phyloP scores from a whole-genome alignment of 176 grass and related monocot genomes.

The Puccinellia tenuiflora region DNA sequence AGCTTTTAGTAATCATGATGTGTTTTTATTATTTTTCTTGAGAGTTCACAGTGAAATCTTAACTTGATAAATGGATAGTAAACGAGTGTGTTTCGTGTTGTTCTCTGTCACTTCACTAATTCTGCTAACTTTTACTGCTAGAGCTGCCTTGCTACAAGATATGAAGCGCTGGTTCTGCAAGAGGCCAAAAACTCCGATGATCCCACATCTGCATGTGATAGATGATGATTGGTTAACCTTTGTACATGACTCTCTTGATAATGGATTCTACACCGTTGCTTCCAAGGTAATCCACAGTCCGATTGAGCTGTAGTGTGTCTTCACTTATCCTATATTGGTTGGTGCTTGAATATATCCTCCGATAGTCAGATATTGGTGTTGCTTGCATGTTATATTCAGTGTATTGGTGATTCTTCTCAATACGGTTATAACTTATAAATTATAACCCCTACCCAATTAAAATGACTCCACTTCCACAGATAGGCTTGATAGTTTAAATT shows the following conservation, averaged over 20 bases:
- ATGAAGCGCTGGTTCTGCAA: constrained; percentile 62
- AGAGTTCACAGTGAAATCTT: not conserved
- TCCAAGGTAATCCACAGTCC: constrained; percentile 37
- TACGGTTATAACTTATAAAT: not conserved
- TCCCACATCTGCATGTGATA: constrained; percentile 38
- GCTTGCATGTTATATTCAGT: not conserved
- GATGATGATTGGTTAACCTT: constrained; percentile 72
- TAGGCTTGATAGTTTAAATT: not conserved
- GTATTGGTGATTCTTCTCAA: not conserved
- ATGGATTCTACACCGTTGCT: constrained; percentile 73
- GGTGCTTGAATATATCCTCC: not conserved
- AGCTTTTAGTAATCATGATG: not conserved
- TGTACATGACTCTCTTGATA: constrained; percentile 74
- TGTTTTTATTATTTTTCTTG: not conserved
- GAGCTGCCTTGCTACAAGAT: constrained; percentile 79
- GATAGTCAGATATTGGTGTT: not conserved
- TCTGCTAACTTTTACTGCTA: not conserved
- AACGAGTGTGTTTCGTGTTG: not conserved
- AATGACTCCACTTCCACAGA: not conserved
- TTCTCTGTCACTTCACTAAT: not conserved
- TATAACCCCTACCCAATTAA: not conserved
- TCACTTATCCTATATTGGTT: not conserved
- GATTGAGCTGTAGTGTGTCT: not conserved
- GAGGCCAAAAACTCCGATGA: constrained; percentile 31
- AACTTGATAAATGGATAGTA: not conserved